Base-by-base conservation (phyloP, 208 protist genomes). In the Trypanosoma avium region DNA sequence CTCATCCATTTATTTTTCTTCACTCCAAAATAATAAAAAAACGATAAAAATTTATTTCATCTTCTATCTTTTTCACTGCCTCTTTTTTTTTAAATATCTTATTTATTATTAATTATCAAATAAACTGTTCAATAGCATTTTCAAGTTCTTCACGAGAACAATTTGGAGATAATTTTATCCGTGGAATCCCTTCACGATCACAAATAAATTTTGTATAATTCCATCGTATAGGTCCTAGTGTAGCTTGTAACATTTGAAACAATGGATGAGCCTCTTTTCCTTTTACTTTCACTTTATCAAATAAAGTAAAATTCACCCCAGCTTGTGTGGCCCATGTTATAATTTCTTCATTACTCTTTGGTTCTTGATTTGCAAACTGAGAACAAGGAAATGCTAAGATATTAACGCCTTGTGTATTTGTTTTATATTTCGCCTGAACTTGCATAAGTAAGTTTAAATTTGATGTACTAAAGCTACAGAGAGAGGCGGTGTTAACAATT, bases 121-220 rank as follows among this genome's bases (percentile, higher is more conserved):
- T 56, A 4, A 33, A 21, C n/a, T 35, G 60, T 26, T 50, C 26
- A 46, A 65, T 40, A 36, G 8, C 43, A 4, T 27, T 22, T 13
- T 53, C 32, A 17, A 65, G 22, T 22, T 65, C 60, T 21, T 43
- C 48, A 9, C 1, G 9, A 22, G 46, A 40, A 24, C 27, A 43
- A n/a, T 2, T 43, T 3, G 60, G 45, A 29, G 19, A 17, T 10
- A 65, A n/a, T 53, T 65, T 65, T 13, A 56, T 33, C 3, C n/a
- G 27, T 45, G 84, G 81, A 3, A 80, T 48, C 6, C 84, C 84
- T n/a, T 55, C 48, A 24, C 75, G 65, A 57, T 83, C 74, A 36
- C 81, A 88, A 0, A 91, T 50, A 58, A 81, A 86, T 58, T 91
- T 91, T 12, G 84, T 88, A 59, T 82, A 91, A 67, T 91, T 91